Evolutionary conservation across 805 yeast species (phyloP), one percentile per base, ranked within the genome.

Genomic region (Saccharomycopsis amapae): DNA sequence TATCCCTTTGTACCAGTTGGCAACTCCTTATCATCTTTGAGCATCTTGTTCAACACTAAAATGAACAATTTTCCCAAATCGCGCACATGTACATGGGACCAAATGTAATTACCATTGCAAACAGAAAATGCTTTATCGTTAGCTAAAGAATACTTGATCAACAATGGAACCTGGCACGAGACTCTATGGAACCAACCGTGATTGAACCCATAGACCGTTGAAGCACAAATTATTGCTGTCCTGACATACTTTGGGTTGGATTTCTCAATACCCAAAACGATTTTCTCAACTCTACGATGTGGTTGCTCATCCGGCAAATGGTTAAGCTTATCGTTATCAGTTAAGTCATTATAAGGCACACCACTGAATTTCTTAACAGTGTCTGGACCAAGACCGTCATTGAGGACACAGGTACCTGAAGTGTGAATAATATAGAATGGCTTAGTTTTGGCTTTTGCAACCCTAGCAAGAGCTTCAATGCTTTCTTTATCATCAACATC

Each of bases 81-180:
- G 15, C 53, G 41, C 30, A 66, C 57, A 48, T 66, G 64, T n/a
- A 67, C 57, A 38, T 61, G 64, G 38, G 58, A 57, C 71, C 71
- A 67, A 34, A 56, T 51, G 30, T 59, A 59, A 10, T 58, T 44
- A 6, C 70, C 69, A n/a, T 51, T 45, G 30, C 58, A 59, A 17
- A 63, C 63, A 10, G 57, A 50, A 42, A 58, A 61, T 5, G 56
- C 57, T 42, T 59, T 49, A 22, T 55, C 49, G 40, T 51, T 44
- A 41, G 52, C 44, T 23, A 50, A 39, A 19, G 61, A 50, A 17
- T 56, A 36, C 19, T 35, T 43, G 12, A 58, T 54, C 46, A 63
- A 42, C 19, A 18, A 36, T 20, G 70, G 69, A 33, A 65, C 51
- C 42, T 67, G 69, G 15, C 45, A 48, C 0, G 69, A 65, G 9